A percentile compares a stretch with the other conserved stretches of the same genome.
Conservation (phyloP, 106 monocot species). For the Apostasia shenzhenica region DNA sequence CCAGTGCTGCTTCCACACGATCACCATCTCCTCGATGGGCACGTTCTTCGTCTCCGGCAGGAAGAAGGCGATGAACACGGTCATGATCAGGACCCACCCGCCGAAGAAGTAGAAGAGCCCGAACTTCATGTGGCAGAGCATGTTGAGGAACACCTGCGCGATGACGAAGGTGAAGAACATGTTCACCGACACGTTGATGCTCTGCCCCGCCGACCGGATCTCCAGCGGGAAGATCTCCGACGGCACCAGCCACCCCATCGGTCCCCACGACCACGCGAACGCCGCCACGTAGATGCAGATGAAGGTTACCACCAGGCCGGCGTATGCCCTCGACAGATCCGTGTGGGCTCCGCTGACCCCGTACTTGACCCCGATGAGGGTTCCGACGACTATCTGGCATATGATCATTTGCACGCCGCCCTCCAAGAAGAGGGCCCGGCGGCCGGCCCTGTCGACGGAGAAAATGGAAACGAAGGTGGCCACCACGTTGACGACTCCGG, state of each 20-base stretch:
- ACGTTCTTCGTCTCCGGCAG: constrained; percentile 10
- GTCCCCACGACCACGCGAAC: constrained; percentile 29
- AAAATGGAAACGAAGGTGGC: constrained; percentile 5
- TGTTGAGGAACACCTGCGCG: constrained; percentile 6
- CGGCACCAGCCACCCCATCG: constrained; percentile 20
- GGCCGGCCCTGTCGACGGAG: neutral
- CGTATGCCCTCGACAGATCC: neutral
- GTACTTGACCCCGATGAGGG: constrained; percentile 9
- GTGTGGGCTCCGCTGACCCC: constrained; percentile 7
- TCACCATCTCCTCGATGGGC: constrained; percentile 7
- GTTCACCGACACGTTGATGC: constrained; percentile 18
- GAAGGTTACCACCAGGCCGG: constrained; percentile 10
- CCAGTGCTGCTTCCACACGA: no score
- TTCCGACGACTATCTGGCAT: constrained; percentile 20
- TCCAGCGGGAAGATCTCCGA: constrained; percentile 25
- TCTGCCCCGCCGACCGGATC: constrained; percentile 18
- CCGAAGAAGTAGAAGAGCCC: constrained; percentile 8
- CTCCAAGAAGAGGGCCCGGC: neutral
- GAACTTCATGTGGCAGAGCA: constrained; percentile 19
- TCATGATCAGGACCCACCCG: constrained; percentile 1
- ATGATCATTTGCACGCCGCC: constrained; percentile 2
- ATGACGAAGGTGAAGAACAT: constrained; percentile 12
- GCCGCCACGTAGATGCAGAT: constrained; percentile 24
- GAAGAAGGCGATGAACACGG: neutral
- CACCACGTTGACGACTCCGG: neutral